Percentiles rank a stretch among this genome's conserved stretches.
These are phyloP conservation scores for Tetradesmus lagerheimii DNA, from an alignment of 139 green algal genomes.

Conservation along the genomic window DNA sequence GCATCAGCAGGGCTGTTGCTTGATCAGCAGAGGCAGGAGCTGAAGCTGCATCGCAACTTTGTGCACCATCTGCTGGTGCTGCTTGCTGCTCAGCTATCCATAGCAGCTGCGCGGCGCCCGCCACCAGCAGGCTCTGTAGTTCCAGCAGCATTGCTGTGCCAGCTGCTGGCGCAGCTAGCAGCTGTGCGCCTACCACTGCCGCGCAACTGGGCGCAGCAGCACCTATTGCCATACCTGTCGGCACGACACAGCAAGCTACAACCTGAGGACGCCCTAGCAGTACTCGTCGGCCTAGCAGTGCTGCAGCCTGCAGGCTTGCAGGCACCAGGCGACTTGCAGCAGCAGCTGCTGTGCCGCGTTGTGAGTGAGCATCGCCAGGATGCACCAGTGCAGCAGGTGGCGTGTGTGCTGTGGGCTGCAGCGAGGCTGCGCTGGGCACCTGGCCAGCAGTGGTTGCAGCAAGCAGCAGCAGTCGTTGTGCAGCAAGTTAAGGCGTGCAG, in stretches of 20 bases:
- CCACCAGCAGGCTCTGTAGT: background rate
- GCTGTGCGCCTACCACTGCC: background rate
- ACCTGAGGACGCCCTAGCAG: background rate
- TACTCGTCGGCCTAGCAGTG: background rate
- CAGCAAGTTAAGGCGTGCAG: background rate
- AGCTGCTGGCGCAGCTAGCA: background rate
- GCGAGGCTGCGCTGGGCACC: background rate
- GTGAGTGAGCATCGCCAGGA: background rate
- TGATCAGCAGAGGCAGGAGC: background rate
- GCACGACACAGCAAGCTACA: background rate
- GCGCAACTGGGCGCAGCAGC: background rate
- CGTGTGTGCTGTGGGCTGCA: constrained; percentile 5
- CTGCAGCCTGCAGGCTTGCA: background rate
- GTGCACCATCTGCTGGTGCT: background rate
- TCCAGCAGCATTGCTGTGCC: background rate
- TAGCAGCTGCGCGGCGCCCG: background rate
- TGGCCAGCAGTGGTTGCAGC: constrained; percentile 1
- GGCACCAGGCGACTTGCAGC: background rate
- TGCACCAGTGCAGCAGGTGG: background rate
- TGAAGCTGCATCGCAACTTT: background rate
- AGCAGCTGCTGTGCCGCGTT: background rate
- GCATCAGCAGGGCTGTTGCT: no score
- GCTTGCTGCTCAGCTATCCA: background rate
- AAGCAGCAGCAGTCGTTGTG: background rate
- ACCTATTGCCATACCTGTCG: background rate